A percentile compares a stretch with the other conserved stretches of the same genome.
Evolutionary conservation across 345 rosid genomes (phyloP).

Genomic region (Lenwebbia sp.): DNA sequence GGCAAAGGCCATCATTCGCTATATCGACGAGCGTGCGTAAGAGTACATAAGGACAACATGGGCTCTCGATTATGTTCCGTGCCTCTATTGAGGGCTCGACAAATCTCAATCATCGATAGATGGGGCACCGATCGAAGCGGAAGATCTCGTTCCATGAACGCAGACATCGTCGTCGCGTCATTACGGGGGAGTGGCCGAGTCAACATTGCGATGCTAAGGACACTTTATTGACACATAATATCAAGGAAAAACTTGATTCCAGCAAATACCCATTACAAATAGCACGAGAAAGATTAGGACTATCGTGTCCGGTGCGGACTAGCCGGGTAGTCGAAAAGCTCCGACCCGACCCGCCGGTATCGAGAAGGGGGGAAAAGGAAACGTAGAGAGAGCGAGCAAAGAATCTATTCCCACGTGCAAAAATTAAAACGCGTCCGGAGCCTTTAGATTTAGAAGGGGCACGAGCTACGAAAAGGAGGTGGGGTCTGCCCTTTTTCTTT

Average conservation of each 20-base stretch:
- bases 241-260: neutral
- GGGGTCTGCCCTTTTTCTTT: neutral
- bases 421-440: neutral
- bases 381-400: neutral
- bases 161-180: fast-evolving
- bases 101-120: neutral
- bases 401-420: neutral
- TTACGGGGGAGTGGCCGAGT: neutral
- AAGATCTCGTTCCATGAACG: neutral
- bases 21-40: too few species aligned
- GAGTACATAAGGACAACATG: too few species aligned
- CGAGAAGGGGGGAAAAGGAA: neutral
- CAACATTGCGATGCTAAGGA: neutral
- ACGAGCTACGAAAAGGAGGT: neutral
- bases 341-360: neutral
- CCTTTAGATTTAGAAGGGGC: neutral
- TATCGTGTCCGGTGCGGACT: neutral
- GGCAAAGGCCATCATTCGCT: too few species aligned
- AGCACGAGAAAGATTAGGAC: neutral
- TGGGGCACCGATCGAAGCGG: fast-evolving
- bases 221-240: neutral
- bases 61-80: neutral
- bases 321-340: neutral
- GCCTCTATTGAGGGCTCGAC: fast-evolving
- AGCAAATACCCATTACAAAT: neutral